These are phyloP conservation scores for Penium margaritaceum DNA, from an alignment of 139 green algal genomes.

Conservation along the genomic window DNA sequence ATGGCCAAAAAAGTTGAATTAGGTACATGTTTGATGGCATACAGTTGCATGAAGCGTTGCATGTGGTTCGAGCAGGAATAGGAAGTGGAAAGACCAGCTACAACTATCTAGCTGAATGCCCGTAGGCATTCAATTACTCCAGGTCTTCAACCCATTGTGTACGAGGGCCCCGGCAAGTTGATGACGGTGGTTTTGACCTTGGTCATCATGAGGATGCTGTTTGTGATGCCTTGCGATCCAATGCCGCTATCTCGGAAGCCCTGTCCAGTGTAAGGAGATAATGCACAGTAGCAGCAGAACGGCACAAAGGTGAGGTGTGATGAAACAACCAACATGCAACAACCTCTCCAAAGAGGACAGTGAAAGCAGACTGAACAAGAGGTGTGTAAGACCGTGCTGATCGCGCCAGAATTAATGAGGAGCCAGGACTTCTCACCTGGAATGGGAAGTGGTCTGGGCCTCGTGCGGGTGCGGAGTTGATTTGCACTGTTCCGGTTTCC, in stretches of 20 bases:
- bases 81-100: no score
- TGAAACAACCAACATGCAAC: neutral
- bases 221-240: slow-evolving; percentile 78
- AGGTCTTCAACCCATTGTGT: slow-evolving; percentile 61
- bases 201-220: slow-evolving; percentile 82
- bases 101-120: no score
- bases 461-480: slow-evolving; percentile 80
- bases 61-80: no score
- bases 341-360: neutral
- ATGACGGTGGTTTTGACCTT: slow-evolving; percentile 92
- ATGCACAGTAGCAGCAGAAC: neutral
- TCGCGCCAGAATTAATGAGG: neutral
- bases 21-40: no score
- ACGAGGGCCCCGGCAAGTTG: slow-evolving; percentile 70
- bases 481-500: slow-evolving; percentile 87
- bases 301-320: neutral
- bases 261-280: slow-evolving; percentile 5
- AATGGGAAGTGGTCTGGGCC: slow-evolving; percentile 55
- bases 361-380: neutral
- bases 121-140: neutral
- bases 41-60: no score
- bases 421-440: slow-evolving; percentile 35
- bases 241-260: slow-evolving; percentile 86
- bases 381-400: neutral
- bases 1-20: no score